Evolutionary conservation across 2,329 filamentous ascomycete species (phyloP).

Genomic region (Trichoderma atroviride): DNA sequence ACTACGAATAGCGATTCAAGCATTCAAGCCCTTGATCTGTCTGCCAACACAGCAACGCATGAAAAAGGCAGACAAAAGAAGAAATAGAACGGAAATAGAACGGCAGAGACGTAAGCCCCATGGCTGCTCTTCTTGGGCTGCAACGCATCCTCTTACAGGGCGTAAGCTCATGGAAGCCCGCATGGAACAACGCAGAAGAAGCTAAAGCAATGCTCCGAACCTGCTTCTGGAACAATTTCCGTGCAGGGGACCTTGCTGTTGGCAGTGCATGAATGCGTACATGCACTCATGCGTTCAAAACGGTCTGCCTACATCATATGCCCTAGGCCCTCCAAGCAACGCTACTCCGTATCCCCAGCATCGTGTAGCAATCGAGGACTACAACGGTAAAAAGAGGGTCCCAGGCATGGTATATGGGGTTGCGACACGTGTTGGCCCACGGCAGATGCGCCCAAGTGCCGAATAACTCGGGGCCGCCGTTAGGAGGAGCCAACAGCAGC

Average conservation of each 20-base stretch:
- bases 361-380: neutral
- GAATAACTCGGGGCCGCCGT: neutral
- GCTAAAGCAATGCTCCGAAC: neutral
- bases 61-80: neutral
- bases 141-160: neutral
- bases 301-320: neutral
- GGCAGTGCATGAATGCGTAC: slow-evolving; percentile 7
- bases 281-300: neutral
- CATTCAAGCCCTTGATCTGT: neutral
- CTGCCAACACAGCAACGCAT: slow-evolving; percentile 22
- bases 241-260: neutral
- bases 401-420: neutral
- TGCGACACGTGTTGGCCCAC: neutral
- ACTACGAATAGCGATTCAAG: neutral
- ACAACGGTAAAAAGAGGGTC: neutral
- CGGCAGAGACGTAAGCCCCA: neutral
- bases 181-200: slow-evolving; percentile 18
- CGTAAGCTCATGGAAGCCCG: slow-evolving; percentile 5
- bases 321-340: neutral
- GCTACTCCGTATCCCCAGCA: neutral
- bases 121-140: neutral
- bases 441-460: slow-evolving; percentile 16
- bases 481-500: neutral
- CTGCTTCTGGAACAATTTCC: slow-evolving; percentile 12
- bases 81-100: neutral